Evolutionary conservation across 495 filamentous ascomycete species (phyloP).

Genomic region (Penicillium macrosclerotiorum): DNA sequence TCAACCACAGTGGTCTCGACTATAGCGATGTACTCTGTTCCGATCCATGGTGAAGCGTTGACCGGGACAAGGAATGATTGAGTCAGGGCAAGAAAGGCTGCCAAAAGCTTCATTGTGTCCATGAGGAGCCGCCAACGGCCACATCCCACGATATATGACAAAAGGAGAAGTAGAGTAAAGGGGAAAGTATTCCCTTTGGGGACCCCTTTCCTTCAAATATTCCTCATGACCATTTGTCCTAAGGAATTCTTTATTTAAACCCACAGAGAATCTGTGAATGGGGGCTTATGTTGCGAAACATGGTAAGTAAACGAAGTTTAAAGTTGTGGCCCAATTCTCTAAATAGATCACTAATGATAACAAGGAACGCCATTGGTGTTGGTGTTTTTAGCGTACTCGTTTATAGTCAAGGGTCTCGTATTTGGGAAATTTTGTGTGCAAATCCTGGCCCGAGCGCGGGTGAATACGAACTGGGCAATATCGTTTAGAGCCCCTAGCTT

Average conservation of each 20-base stretch:
- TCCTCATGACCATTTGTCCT: neutral
- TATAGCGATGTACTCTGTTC: constrained; percentile 13
- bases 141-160: neutral
- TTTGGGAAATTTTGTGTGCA: neutral
- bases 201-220: neutral
- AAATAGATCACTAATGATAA: neutral
- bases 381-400: neutral
- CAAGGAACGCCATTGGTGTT: neutral
- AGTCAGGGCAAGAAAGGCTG: neutral
- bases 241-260: too few species aligned
- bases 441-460: constrained; percentile 1
- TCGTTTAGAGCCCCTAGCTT: constrained; percentile 3
- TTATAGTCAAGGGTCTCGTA: constrained; percentile 5
- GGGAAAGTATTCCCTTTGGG: neutral
- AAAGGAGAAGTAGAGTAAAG: neutral
- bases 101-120: neutral
- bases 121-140: neutral
- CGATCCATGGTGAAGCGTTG: constrained; percentile 15
- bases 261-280: too few species aligned
- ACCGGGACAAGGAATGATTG: neutral
- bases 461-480: constrained; percentile 15
- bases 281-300: too few species aligned
- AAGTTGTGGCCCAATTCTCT: neutral
- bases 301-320: neutral
- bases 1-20: constrained; percentile 1